A percentile compares a stretch with the other conserved stretches of the same genome.
Evolutionary conservation across 768 basidiomycete species (phyloP).

Genomic region (Mycena rebaudengoi): DNA sequence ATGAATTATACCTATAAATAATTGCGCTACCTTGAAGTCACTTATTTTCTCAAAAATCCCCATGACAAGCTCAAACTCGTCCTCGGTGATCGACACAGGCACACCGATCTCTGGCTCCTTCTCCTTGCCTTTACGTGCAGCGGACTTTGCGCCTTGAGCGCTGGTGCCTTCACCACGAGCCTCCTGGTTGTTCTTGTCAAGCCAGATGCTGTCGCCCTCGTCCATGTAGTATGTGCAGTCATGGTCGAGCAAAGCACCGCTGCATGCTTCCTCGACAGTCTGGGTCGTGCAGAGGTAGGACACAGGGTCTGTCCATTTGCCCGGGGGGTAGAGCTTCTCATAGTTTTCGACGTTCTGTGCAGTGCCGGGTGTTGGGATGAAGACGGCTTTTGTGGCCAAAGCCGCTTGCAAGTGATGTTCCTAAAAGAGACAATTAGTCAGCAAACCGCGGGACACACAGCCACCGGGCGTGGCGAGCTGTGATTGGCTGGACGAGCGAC

Average conservation of each 20-base stretch:
- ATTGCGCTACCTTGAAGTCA: constrained; percentile 86
- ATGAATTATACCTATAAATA: constrained; percentile 61
- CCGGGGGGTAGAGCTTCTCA: constrained; percentile 74
- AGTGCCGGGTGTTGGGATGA: constrained; percentile 94
- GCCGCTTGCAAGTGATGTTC: constrained; percentile 65
- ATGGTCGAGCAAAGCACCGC: constrained; percentile 63
- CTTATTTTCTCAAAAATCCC: constrained; percentile 92
- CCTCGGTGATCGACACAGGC: constrained; percentile 79
- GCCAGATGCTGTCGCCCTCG: constrained; percentile 94
- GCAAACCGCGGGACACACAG: constrained; percentile 59
- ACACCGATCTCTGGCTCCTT: constrained; percentile 80
- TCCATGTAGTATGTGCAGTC: constrained; percentile 94
- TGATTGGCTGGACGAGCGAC: constrained; percentile 15
- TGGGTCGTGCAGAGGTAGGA: constrained; percentile 85
- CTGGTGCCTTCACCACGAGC: constrained; percentile 88
- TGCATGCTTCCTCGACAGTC: constrained; percentile 81
- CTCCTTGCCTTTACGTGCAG: constrained; percentile 78
- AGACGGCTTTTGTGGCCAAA: constrained; percentile 62
- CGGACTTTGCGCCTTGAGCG: constrained; percentile 68
- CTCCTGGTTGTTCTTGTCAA: constrained; percentile 89
- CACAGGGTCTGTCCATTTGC: constrained; percentile 78
- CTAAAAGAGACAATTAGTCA: constrained; percentile 53
- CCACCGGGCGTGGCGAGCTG: constrained; percentile 40
- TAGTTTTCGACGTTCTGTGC: constrained; percentile 84
- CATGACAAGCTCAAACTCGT: constrained; percentile 96